Evolutionary conservation across 148 eudicot genomes (phyloP), one percentile per base, ranked within the genome.

Genomic region (Rhododendron griersonianum): DNA sequence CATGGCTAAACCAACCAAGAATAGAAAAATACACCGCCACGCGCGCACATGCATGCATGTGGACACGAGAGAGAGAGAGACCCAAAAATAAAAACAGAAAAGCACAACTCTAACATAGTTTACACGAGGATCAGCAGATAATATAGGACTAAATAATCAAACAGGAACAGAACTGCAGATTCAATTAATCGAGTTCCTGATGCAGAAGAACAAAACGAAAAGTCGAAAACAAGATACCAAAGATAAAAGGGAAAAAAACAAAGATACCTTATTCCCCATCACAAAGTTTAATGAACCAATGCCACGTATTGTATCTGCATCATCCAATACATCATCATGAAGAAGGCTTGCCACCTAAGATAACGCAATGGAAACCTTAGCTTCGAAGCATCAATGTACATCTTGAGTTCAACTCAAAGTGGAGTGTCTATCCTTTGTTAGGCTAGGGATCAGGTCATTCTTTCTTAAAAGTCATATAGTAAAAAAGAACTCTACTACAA

Each of bases 221-320:
- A 28, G 30, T 28, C 30, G 30, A 28, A 35, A 33, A 35, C 11
- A 5, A 33, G 15, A 33, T 33, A 47, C 59, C 33, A 2, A 45
- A 35, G 10, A 67, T 47, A 33, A 37, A 35, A 50, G 37, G 83
- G n/a, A 77, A 63, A 82, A 81, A 76, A 61, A 80, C 30, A 81
- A 23, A 80, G 30, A 80, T 88, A 93, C 98, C 95, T 92, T 96
- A 86, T 96, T 94, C 76, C 95, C 98, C 96, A 92, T 92, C 55
- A 94, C 92, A 47, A 91, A 91, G 67, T 92, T 96, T 81, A 94
- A 87, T 41, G 98, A 96, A 63, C 95, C 89, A 81, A 96, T 89
- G 80, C 99, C 98, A 84, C 99, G 93, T 86, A 96, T 94, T 80
- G 99, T 96, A 80, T 95, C 98, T 84, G 99, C 99, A 92, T 96